Evolutionary conservation across 345 rosid genomes (phyloP).

Genomic region (Sisymbrium altissimum): DNA sequence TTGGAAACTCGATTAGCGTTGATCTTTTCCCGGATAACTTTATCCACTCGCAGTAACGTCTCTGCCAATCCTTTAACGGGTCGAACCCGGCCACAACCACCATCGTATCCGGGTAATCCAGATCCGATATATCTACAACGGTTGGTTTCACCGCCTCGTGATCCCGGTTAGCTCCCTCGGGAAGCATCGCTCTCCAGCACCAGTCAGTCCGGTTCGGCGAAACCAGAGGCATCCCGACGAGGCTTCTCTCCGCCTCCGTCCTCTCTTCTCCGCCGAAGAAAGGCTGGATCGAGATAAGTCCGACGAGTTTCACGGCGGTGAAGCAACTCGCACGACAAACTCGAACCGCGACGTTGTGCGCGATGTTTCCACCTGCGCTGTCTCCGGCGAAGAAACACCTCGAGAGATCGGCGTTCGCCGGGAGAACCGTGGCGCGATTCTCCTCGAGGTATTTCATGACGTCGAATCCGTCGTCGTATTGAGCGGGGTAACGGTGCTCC

Average conservation of each 20-base stretch:
- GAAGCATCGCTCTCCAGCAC: conserved; percentile 55
- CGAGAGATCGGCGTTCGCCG: conserved; percentile 53
- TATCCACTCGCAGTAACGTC: conserved; percentile 63
- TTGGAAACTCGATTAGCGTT: conserved; percentile 60
- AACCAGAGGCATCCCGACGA: conserved; percentile 36
- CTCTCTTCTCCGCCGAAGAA: conserved; percentile 78
- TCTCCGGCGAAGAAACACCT: conserved; percentile 71
- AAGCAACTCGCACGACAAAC: conserved; percentile 19
- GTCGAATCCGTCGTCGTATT: too few relatives aligned
- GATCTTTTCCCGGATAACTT: conserved; percentile 60
- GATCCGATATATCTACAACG: conserved; percentile 37
- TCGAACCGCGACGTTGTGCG: conserved; percentile 65
- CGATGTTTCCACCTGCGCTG: conserved; percentile 79
- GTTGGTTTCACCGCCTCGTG: conserved; percentile 50
- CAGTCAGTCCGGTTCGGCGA: conserved; percentile 48
- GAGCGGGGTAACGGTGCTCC: conserved; percentile 69
- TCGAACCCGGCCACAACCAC: conserved; percentile 60
- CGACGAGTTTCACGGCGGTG: conserved; percentile 34
- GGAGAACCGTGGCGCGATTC: conserved; percentile 36
- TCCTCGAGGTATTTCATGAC: too few relatives aligned
- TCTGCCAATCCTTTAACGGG: conserved; percentile 82
- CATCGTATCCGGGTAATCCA: conserved; percentile 56
- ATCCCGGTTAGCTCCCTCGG: conserved; percentile 57
- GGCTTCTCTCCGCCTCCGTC: conserved; percentile 56
- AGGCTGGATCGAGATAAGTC: conserved; percentile 68